A percentile compares a stretch with the other conserved stretches of the same genome.
phyloP scores from a whole-genome alignment of 495 filamentous ascomycete species.

The Neurospora sp. region DNA sequence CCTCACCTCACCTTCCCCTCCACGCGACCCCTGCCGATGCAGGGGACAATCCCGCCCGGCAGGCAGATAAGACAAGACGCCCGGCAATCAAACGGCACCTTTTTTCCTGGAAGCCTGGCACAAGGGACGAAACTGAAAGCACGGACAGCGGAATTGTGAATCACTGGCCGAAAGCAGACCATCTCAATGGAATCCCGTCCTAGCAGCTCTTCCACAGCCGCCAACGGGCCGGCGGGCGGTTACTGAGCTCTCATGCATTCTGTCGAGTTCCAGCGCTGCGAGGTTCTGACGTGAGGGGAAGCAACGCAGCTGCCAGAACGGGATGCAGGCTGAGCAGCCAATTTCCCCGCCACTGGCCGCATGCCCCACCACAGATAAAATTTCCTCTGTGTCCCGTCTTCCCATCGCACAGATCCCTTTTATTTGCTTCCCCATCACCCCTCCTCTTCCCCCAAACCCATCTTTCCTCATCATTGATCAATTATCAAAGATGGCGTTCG shows the following conservation, averaged over 20 bases:
- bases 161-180: not conserved
- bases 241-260: not conserved
- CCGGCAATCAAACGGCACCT: slow-evolving; percentile 7
- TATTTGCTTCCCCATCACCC: slow-evolving; percentile 11
- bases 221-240: not conserved
- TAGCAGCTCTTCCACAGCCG: not conserved
- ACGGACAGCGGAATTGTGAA: not conserved
- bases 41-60: not conserved
- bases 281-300: not conserved
- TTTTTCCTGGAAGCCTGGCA: not conserved
- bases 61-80: slow-evolving; percentile 5
- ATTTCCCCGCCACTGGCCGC: slow-evolving; percentile 17
- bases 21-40: not conserved
- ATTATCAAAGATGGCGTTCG: slow-evolving; percentile 73
- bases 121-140: not conserved
- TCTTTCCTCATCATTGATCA: slow-evolving; percentile 7
- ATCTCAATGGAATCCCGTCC: not conserved
- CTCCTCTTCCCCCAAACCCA: slow-evolving; percentile 10
- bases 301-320: not conserved
- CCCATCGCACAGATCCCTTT: slow-evolving; percentile 10
- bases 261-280: not conserved
- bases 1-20: not conserved
- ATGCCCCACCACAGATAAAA: slow-evolving; percentile 13
- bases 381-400: slow-evolving; percentile 16
- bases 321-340: not conserved